Percentiles rank a stretch among this genome's conserved stretches.
These are phyloP conservation scores for Kuraishia capsulata DNA, from an alignment of 805 yeast species.

Conservation along the genomic window DNA sequence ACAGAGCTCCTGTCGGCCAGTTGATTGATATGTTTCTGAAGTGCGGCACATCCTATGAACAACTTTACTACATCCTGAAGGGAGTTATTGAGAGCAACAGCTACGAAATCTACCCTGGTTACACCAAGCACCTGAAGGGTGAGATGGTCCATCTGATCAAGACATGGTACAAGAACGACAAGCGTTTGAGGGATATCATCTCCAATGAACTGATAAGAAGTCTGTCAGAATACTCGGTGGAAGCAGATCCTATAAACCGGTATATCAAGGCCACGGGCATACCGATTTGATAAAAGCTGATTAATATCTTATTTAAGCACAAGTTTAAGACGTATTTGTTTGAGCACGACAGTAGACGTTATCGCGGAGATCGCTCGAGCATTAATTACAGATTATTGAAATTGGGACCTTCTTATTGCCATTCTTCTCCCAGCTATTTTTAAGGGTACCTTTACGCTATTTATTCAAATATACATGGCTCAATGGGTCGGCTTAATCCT, in stretches of 20 bases:
- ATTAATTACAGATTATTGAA: too few species aligned
- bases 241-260: constrained; percentile 48
- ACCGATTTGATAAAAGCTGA: constrained; percentile 16
- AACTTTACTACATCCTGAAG: constrained; percentile 54
- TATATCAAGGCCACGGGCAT: constrained; percentile 32
- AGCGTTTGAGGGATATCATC: constrained; percentile 50
- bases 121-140: constrained; percentile 24
- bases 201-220: constrained; percentile 33
- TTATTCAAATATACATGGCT: too few species aligned
- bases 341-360: too few species aligned
- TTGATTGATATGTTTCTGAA: constrained; percentile 54
- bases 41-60: constrained; percentile 56
- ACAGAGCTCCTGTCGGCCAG: constrained; percentile 30
- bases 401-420: too few species aligned
- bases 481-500: neutral
- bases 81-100: constrained; percentile 54
- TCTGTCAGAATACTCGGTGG: constrained; percentile 37
- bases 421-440: too few species aligned
- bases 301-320: too few species aligned
- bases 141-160: constrained; percentile 61
- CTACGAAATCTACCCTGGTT: constrained; percentile 41
- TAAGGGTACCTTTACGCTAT: too few species aligned
- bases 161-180: constrained; percentile 59
- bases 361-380: too few species aligned
- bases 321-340: too few species aligned